These are phyloP conservation scores for Colletotrichum sojae DNA, from an alignment of 2,329 filamentous ascomycete genomes.

Conservation along the genomic window DNA sequence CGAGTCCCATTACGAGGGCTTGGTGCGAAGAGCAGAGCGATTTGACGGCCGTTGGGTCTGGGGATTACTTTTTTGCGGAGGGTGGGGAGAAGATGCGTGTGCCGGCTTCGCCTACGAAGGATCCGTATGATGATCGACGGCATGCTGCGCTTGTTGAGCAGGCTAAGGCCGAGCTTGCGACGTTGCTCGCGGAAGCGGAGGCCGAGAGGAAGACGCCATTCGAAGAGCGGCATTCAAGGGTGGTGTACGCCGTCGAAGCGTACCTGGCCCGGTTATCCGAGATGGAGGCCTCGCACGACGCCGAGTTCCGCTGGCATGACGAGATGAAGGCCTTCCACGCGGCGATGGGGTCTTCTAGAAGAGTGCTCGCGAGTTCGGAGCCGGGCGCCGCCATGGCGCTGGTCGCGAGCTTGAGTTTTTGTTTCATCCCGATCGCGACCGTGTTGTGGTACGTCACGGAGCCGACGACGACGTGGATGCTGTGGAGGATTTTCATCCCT, in stretches of 20 bases:
- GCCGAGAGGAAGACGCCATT: slow-evolving; percentile 11
- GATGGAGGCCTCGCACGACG: slow-evolving; percentile 29
- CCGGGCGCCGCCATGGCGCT: slow-evolving; percentile 20
- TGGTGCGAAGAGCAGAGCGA: slow-evolving; percentile 2
- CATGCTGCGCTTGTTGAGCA: slow-evolving; percentile 24
- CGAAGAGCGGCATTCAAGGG: slow-evolving; percentile 31
- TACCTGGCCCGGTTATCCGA: slow-evolving; percentile 25
- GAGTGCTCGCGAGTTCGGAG: slow-evolving; percentile 8
- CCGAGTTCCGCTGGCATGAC: slow-evolving; percentile 33
- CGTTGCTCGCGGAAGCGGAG: slow-evolving; percentile 13
- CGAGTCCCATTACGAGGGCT: neutral
- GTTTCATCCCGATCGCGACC: slow-evolving; percentile 20
- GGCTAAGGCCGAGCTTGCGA: slow-evolving; percentile 29
- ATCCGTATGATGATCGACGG: slow-evolving; percentile 4
- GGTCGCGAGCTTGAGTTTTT: slow-evolving; percentile 18
- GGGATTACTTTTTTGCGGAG: neutral
- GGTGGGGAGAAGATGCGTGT: neutral
- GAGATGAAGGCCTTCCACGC: slow-evolving; percentile 27
- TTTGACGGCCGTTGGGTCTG: slow-evolving; percentile 13
- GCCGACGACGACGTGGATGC: slow-evolving; percentile 23
- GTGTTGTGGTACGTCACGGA: slow-evolving; percentile 30
- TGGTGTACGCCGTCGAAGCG: slow-evolving; percentile 33
- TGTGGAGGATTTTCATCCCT: slow-evolving; percentile 21
- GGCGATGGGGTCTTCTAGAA: slow-evolving; percentile 14
- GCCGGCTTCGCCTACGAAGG: neutral